A percentile compares a stretch with the other conserved stretches of the same genome.
Conservation (phyloP, 2,329 filamentous ascomycete genomes). For the Botryotinia globosa region DNA sequence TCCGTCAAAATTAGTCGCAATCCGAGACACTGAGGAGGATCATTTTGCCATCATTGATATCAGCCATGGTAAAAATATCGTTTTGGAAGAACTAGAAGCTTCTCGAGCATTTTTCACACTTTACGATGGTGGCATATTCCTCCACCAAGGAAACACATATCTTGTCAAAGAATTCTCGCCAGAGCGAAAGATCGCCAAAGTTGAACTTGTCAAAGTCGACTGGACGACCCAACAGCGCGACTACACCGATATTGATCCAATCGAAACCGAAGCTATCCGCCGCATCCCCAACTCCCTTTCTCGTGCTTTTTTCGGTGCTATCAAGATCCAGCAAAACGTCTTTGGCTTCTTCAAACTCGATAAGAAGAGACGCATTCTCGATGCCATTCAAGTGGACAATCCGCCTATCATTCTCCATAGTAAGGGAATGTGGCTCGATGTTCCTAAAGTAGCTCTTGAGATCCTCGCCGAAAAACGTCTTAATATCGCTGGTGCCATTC, state of each 20-base stretch:
- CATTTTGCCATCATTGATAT: constrained; percentile 92
- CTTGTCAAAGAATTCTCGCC: constrained; percentile 85
- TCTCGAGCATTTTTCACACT: constrained; percentile 93
- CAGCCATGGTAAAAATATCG: constrained; percentile 75
- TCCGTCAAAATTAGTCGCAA: constrained; percentile 79
- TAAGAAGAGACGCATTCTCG: constrained; percentile 76
- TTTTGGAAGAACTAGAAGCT: constrained; percentile 94
- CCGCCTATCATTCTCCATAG: constrained; percentile 81
- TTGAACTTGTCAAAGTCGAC: constrained; percentile 85
- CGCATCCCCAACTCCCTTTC: constrained; percentile 61
- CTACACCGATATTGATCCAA: constrained; percentile 88
- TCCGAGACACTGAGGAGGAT: constrained; percentile 85
- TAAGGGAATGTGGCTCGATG: constrained; percentile 94
- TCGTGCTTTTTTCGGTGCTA: constrained; percentile 79
- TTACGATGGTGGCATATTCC: constrained; percentile 94
- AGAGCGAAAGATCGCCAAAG: constrained; percentile 77
- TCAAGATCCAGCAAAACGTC: constrained; percentile 83
- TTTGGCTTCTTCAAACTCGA: constrained; percentile 99
- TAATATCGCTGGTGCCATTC: constrained; percentile 85
- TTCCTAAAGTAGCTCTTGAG: constrained; percentile 74
- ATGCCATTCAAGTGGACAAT: constrained; percentile 90
- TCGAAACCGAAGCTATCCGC: constrained; percentile 86
- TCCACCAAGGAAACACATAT: constrained; percentile 93
- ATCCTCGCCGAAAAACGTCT: constrained; percentile 71
- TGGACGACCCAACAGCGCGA: constrained; percentile 94